Evolutionary conservation across 805 yeast genomes (phyloP), one percentile per base, ranked within the genome.

Genomic region (Sugiyamaella marilandica): DNA sequence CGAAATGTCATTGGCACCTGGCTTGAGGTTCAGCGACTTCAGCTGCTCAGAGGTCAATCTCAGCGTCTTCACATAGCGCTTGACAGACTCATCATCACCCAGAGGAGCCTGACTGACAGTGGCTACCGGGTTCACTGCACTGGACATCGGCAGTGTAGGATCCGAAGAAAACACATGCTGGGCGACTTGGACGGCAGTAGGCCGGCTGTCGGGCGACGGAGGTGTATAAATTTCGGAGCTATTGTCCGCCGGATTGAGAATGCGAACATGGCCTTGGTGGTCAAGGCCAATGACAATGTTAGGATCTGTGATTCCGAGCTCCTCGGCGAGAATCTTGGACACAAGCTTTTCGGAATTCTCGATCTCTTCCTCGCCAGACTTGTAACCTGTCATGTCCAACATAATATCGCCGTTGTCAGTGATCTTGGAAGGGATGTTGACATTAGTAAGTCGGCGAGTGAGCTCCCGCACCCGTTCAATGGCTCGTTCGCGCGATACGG

Each of bases 361-460:
- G 39, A 86, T 80, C 65, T 85, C 88, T 65, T 85, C 88, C 59
- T 83, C 82, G 61, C 84, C 89, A 33, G 95, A 85, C 69, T 91
- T 92, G 70, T 94, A 94, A 14, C 99, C 99, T 61, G 90, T 95
- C 84, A 92, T 88, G 70, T 94, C 99, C 44, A 94, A 72, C 41
- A 90, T 79, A 60, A 94, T 76, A 64, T 90, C 96, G 10, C 99
- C 99, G 62, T 88, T 87, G 56, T 85, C 84, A 57, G 87, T 95
- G 35, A 91, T 79, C 59, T 83, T 87, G 29, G 95, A 84, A 0
- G 97, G 97, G 32, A 94, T 90, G 64, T 90, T 87, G 59, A 81
- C 81, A 58, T 79, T 76, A 14, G 80, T 81, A 39, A 88, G 74
- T 64, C 77, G 82, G 59, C 80, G 78, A 26, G 92, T 81, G 21